A percentile compares a stretch with the other conserved stretches of the same genome.
phyloP scores from a whole-genome alignment of 176 grass and related monocot genomes.

The Paspalum notatum region DNA sequence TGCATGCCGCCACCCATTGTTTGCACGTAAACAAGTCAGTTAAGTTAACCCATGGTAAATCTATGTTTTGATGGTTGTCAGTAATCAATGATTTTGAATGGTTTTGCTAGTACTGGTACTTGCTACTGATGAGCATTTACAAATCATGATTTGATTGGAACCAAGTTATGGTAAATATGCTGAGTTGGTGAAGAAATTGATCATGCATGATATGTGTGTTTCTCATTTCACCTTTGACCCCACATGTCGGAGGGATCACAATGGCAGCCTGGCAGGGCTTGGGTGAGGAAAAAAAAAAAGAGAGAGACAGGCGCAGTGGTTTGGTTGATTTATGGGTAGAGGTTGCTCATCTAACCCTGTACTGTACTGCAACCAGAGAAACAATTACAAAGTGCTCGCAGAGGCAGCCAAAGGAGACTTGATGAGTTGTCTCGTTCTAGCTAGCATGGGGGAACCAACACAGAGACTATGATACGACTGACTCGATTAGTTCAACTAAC shows the following conservation, averaged over 20 bases:
- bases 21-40: not conserved
- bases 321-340: conserved; percentile 39
- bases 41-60: not conserved
- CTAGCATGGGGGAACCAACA: no score
- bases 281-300: not conserved
- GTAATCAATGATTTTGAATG: no score
- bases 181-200: not conserved
- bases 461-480: no score
- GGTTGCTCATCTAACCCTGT: conserved; percentile 33
- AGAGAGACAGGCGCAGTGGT: not conserved
- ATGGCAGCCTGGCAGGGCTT: not conserved
- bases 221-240: no score
- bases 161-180: no score
- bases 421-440: no score
- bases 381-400: not conserved
- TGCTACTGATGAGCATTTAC: not conserved
- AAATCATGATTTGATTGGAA: no score
- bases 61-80: no score
- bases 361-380: not conserved
- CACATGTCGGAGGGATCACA: not conserved
- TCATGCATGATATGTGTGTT: no score
- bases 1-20: conserved; percentile 17
- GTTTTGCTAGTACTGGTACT: not conserved
- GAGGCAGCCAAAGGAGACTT: no score
- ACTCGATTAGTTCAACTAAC: not conserved